phyloP scores from a whole-genome alignment of 1,284 basidiomycete species.

The Apiotrichum siamense region DNA sequence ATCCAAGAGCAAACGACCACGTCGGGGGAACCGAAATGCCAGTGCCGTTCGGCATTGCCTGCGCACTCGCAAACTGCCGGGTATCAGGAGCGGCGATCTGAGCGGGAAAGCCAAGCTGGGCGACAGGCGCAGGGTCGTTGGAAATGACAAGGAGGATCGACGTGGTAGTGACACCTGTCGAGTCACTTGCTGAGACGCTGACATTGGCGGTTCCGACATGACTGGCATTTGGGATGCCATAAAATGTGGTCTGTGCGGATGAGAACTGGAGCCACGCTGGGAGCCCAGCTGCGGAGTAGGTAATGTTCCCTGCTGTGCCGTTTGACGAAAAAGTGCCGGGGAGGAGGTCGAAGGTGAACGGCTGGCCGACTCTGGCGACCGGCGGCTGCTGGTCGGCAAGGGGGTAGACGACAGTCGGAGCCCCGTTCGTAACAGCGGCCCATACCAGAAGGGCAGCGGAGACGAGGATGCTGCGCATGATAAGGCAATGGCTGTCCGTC shows the following conservation, averaged over 20 bases:
- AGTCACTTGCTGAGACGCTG: slow-evolving; percentile 36
- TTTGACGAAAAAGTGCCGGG: slow-evolving; percentile 39
- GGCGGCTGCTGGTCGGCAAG: slow-evolving; percentile 46
- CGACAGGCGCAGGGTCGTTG: slow-evolving; percentile 36
- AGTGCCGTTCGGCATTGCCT: slow-evolving; percentile 33
- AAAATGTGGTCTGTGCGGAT: slow-evolving; percentile 28
- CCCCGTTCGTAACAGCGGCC: slow-evolving; percentile 18
- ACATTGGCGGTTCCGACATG: slow-evolving; percentile 36
- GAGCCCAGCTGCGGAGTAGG: slow-evolving; percentile 45
- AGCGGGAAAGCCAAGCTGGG: slow-evolving; percentile 38
- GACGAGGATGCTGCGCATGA: slow-evolving; percentile 15
- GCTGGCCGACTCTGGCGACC: slow-evolving; percentile 43
- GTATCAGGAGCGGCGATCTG: slow-evolving; percentile 41
- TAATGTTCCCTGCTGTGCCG: slow-evolving; percentile 42
- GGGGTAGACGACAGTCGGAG: slow-evolving; percentile 44
- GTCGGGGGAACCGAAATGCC: slow-evolving; percentile 46
- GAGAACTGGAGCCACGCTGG: slow-evolving; percentile 51
- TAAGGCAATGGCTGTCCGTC: background rate
- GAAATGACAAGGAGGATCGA: slow-evolving; percentile 46
- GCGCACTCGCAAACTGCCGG: slow-evolving; percentile 39
- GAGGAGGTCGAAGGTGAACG: slow-evolving; percentile 45
- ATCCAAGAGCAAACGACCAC: slow-evolving; percentile 55
- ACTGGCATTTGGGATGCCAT: slow-evolving; percentile 30
- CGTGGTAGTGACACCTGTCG: slow-evolving; percentile 23
- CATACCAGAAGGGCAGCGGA: slow-evolving; percentile 2